Percentiles rank a stretch among this genome's conserved stretches.
Evolutionary conservation across 2,329 filamentous ascomycete species (phyloP).

Genomic region (Raffaelea albimanens): DNA sequence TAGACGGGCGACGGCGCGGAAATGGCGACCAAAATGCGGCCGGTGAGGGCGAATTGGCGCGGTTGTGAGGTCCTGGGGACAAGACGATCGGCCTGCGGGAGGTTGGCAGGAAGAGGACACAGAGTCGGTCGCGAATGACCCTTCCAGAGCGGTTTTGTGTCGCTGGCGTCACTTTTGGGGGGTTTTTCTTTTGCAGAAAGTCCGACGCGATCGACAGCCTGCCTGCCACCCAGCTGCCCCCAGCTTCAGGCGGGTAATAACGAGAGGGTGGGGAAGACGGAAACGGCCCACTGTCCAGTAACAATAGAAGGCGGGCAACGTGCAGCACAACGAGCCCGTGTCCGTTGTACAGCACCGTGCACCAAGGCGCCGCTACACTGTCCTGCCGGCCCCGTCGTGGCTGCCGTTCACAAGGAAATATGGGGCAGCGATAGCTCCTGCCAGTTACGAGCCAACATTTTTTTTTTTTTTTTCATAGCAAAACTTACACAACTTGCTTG

Average conservation of each 20-base stretch:
- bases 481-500: background rate
- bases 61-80: too few species aligned
- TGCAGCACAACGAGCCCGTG: background rate
- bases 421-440: background rate
- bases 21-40: too few species aligned
- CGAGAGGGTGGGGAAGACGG: background rate
- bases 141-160: too few species aligned
- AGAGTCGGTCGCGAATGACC: too few species aligned
- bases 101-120: too few species aligned
- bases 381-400: background rate
- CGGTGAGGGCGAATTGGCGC: too few species aligned
- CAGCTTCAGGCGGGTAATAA: background rate
- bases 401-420: background rate
- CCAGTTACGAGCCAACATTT: background rate
- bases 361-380: too few species aligned
- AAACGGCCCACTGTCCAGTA: background rate
- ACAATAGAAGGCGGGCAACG: background rate
- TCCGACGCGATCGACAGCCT: background rate
- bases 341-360: too few species aligned
- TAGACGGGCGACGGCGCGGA: too few species aligned
- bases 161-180: background rate
- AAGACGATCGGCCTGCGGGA: too few species aligned
- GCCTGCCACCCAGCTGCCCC: background rate
- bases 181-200: background rate
- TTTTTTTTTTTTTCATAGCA: conserved; percentile 1